phyloP scores from a whole-genome alignment of 257 asterid species.

The Anisodus tanguticus region DNA sequence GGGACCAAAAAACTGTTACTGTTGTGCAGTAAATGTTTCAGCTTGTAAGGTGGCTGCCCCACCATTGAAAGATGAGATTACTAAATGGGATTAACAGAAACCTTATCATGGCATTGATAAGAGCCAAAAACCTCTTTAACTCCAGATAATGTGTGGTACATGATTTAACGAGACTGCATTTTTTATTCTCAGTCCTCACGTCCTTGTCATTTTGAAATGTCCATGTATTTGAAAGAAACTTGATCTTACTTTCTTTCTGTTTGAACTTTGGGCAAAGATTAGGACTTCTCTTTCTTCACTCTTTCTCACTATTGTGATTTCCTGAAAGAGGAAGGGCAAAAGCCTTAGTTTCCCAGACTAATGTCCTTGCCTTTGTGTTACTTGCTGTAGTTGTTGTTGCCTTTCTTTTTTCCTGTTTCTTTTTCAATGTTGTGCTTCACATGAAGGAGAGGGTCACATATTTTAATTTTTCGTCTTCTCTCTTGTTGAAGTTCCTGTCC shows the following conservation, averaged over 20 bases:
- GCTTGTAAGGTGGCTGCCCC: not conserved
- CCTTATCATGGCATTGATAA: not conserved
- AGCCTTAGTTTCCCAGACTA: not conserved
- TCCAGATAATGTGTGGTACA: not conserved
- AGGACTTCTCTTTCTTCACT: not conserved
- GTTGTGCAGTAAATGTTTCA: conserved; percentile 15
- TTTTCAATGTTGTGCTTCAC: not conserved
- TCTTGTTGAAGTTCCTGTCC: not conserved
- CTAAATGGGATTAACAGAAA: not conserved
- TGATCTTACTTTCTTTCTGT: not conserved
- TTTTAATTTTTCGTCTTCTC: conserved; percentile 10
- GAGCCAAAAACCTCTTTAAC: not conserved
- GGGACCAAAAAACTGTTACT: not conserved
- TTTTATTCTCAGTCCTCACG: not conserved
- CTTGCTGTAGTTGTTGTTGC: conserved; percentile 11
- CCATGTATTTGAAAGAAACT: not conserved
- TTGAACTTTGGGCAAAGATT: not conserved
- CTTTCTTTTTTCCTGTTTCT: not conserved
- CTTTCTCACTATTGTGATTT: not conserved
- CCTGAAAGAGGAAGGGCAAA: not conserved
- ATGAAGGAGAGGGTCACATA: not conserved
- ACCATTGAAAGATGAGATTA: conserved; percentile 2
- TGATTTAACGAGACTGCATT: not conserved
- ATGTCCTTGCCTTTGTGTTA: conserved; percentile 11
- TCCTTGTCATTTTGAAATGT: not conserved